Percentiles rank a stretch among this genome's conserved stretches.
Evolutionary conservation across 371 early-diverging fungal genomes (phyloP).

Genomic region (Vairimorpha necatrix): DNA sequence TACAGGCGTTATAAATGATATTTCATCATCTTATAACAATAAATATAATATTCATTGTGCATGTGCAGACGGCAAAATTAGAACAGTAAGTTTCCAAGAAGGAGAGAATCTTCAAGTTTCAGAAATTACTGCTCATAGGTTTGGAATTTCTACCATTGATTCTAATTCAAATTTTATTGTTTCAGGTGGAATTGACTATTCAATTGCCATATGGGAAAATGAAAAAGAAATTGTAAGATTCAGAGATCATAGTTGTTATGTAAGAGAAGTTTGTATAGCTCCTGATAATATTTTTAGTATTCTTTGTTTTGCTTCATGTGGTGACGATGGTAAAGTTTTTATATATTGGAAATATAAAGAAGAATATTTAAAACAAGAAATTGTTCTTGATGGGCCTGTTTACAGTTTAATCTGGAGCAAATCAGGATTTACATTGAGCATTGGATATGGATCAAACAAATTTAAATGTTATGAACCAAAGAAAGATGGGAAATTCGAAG

Average conservation of each 20-base stretch:
- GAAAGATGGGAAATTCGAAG: conserved; percentile 51
- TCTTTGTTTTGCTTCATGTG: conserved; percentile 59
- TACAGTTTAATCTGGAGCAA: conserved; percentile 56
- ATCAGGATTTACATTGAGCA: conserved; percentile 59
- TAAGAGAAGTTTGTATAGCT: conserved; percentile 54
- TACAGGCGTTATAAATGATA: conserved; percentile 56
- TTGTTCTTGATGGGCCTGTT: conserved; percentile 52
- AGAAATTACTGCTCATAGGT: conserved; percentile 39
- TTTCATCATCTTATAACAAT: conserved; percentile 3
- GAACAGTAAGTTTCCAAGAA: conserved; percentile 33
- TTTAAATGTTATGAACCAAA: conserved; percentile 58
- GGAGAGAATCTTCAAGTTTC: conserved; percentile 6
- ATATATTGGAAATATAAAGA: conserved; percentile 41
- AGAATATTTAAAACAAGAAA: conserved; percentile 31
- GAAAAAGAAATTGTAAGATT: conserved; percentile 37
- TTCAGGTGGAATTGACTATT: conserved; percentile 57
- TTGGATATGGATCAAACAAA: conserved; percentile 58
- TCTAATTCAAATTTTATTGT: conserved; percentile 51
- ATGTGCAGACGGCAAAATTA: conserved; percentile 63
- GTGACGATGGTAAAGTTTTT: conserved; percentile 57
- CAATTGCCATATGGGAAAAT: conserved; percentile 41
- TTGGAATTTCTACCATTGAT: conserved; percentile 53
- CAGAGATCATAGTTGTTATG: conserved; percentile 50
- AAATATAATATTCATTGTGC: conserved; percentile 55
- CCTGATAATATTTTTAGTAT: conserved; percentile 48